phyloP scores from a whole-genome alignment of 768 basidiomycete species.

The Paxillus involutus region DNA sequence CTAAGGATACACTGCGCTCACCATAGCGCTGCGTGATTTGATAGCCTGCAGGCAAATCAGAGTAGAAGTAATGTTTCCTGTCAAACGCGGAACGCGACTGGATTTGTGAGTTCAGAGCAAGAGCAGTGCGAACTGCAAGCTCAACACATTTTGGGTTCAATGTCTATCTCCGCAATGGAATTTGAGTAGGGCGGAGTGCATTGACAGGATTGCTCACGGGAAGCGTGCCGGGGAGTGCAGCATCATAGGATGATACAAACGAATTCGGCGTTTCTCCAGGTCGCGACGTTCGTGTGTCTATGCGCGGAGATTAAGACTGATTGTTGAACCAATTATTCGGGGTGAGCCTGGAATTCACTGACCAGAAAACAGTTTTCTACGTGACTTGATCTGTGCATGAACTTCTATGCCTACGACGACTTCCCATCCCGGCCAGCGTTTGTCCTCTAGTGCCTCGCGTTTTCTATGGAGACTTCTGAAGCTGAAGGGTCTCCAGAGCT shows the following conservation, averaged over 20 bases:
- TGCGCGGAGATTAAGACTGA: background rate
- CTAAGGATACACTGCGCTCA: conserved; percentile 28
- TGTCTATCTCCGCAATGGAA: conserved; percentile 35
- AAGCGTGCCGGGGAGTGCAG: conserved; percentile 90
- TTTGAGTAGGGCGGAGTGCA: background rate
- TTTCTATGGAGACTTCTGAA: conserved; percentile 2
- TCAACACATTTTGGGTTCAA: conserved; percentile 72
- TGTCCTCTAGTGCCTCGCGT: conserved; percentile 16
- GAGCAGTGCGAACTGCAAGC: conserved; percentile 76
- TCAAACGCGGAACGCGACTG: conserved; percentile 83
- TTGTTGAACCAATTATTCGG: background rate
- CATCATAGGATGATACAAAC: conserved; percentile 76
- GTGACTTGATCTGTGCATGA: conserved; percentile 90
- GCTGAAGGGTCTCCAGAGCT: conserved; percentile 8
- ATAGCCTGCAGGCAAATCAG: conserved; percentile 91
- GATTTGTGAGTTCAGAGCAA: conserved; percentile 69
- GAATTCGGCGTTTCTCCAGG: conserved; percentile 63
- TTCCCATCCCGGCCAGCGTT: conserved; percentile 82
- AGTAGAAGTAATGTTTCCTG: conserved; percentile 97
- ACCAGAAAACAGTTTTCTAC: conserved; percentile 87
- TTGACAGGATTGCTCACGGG: conserved; percentile 56
- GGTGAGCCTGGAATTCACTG: conserved; percentile 26
- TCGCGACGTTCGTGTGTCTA: conserved; percentile 44
- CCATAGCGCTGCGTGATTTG: conserved; percentile 98
- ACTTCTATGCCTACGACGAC: conserved; percentile 94